A percentile compares a stretch with the other conserved stretches of the same genome.
These are phyloP conservation scores for Cystobasidium slooffiae DNA, from an alignment of 1,284 basidiomycete genomes.

Conservation along the genomic window DNA sequence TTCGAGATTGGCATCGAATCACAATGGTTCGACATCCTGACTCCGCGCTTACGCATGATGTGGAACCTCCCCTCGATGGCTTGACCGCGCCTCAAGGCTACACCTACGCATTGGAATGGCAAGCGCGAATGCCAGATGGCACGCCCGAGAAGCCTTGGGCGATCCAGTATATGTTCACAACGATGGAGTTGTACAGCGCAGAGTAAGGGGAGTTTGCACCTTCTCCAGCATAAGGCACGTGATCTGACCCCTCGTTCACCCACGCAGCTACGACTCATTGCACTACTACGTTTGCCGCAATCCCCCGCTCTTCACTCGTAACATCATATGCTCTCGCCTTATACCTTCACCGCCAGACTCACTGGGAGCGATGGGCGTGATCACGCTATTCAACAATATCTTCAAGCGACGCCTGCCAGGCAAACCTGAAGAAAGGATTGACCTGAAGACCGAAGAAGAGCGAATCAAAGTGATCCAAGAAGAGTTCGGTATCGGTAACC, in stretches of 20 bases:
- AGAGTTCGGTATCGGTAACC: constrained; percentile 21
- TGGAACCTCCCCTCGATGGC: background rate
- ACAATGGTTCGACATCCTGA: constrained; percentile 22
- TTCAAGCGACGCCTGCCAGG: constrained; percentile 12
- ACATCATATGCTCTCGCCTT: constrained; percentile 18
- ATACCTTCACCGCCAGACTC: constrained; percentile 3
- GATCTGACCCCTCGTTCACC: background rate
- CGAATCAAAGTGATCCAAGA: constrained; percentile 17
- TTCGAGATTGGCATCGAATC: constrained; percentile 26
- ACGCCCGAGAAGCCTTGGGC: constrained; percentile 11
- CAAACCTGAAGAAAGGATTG: constrained; percentile 14
- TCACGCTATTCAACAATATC: constrained; percentile 31
- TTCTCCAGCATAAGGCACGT: background rate
- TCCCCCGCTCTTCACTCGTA: constrained; percentile 18
- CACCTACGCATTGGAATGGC: constrained; percentile 25
- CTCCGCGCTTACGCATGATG: constrained; percentile 4
- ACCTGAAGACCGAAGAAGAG: constrained; percentile 27
- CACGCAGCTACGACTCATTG: constrained; percentile 14
- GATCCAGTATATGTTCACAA: constrained; percentile 27
- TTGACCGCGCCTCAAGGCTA: constrained; percentile 6
- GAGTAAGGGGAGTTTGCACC: constrained; percentile 11
- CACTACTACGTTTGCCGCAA: constrained; percentile 30
- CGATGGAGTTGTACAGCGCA: constrained; percentile 8
- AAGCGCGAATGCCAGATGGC: constrained; percentile 22
- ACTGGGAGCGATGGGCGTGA: constrained; percentile 2